These are phyloP conservation scores for Sisymbrium altissimum DNA, from an alignment of 345 rosid species.

Conservation along the genomic window DNA sequence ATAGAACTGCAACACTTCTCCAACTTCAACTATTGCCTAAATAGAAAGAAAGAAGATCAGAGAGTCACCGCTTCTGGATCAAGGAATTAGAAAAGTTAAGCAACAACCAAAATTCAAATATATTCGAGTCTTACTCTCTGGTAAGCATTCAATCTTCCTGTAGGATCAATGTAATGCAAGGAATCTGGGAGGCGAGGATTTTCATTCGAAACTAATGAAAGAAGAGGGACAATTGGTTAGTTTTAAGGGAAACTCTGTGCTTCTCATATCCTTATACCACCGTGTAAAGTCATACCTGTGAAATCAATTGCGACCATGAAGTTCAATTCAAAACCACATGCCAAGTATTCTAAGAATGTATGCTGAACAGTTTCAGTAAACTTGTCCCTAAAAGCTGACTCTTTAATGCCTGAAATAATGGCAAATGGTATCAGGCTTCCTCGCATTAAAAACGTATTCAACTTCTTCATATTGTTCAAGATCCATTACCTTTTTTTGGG, in stretches of 20 bases:
- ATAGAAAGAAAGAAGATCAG: neutral
- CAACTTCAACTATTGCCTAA: constrained; percentile 86
- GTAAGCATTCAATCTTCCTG: constrained; percentile 68
- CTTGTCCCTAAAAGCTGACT: constrained; percentile 68
- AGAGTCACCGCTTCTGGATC: neutral
- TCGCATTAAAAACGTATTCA: neutral
- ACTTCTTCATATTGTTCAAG: neutral
- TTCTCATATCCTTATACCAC: neutral
- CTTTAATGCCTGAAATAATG: constrained; percentile 48
- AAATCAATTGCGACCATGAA: constrained; percentile 97
- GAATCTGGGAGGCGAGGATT: constrained; percentile 90
- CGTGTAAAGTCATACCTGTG: constrained; percentile 54
- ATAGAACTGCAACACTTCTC: constrained; percentile 87
- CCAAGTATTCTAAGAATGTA: constrained; percentile 83
- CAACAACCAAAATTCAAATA: neutral
- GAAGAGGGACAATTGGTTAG: constrained; percentile 11
- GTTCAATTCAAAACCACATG: constrained; percentile 77
- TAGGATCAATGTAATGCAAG: constrained; percentile 73
- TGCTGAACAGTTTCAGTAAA: constrained; percentile 61
- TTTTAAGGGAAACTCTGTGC: neutral
- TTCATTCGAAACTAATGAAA: constrained; percentile 81
- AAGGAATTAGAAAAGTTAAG: neutral
- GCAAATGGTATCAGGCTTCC: neutral
- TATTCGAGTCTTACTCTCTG: constrained; percentile 46
- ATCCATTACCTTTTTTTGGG: constrained; percentile 54